Base-by-base conservation (phyloP, 805 yeast genomes). In the Candida silvicultrix region DNA sequence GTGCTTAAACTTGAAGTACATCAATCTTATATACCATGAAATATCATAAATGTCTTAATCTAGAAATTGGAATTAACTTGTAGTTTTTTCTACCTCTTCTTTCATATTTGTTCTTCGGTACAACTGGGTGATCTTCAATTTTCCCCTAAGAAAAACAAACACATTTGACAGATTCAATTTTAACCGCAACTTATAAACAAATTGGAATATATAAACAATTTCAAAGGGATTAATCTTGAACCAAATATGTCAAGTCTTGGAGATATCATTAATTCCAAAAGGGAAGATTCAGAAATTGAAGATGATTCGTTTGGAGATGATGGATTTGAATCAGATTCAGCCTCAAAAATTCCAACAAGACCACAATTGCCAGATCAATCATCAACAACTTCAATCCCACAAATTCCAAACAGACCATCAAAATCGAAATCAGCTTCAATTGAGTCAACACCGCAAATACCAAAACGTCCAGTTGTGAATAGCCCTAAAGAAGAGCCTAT, bases 1-100 rank as follows among this genome's bases (percentile, higher is more conserved):
- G 73, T 45, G 82, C 77, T 66, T 82, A 65, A 51, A 7, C 34
- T 4, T n/a, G 14, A 20, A 37, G n/a, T 37, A 6, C 5, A 14
- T 14, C 5, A 5, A 10, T 6, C 6, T 32, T n/a, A 32, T 32
- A 32, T 32, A 15, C 19, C 19, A n/a, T n/a, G n/a, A n/a, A n/a
- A n/a, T n/a, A n/a, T n/a, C n/a, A n/a, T n/a, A n/a, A n/a, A n/a
- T 10, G 35, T 32, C 29, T 9, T 37, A 5, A 38, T 5, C 19
- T 22, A 21, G 21, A 38, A 38, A 28, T n/a, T n/a, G n/a, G n/a
- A n/a, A n/a, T n/a, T n/a, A n/a, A n/a, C n/a, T n/a, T n/a, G n/a
- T n/a, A n/a, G n/a, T n/a, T n/a, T n/a, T n/a, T n/a, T n/a, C n/a
- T n/a, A n/a, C n/a, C n/a, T n/a, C n/a, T n/a, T n/a, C n/a, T n/a